These are phyloP conservation scores for Pseudopyricularia javanii DNA, from an alignment of 2,329 filamentous ascomycete genomes.

Conservation along the genomic window DNA sequence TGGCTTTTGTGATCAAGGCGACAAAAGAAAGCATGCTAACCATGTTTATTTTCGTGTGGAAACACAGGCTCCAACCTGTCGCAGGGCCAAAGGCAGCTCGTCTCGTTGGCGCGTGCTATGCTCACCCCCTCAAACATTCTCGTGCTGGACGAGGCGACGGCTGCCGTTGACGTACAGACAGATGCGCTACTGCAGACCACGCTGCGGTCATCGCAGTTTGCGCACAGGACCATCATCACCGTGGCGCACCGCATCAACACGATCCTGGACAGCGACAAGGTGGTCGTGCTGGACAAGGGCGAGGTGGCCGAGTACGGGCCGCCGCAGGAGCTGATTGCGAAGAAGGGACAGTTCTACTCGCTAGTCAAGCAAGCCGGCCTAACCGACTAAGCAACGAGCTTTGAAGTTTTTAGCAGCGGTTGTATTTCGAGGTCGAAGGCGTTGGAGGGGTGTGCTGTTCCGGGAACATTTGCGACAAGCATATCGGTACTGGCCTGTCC, in stretches of 20 bases:
- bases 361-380: slow-evolving; percentile 86
- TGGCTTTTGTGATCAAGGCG: not conserved
- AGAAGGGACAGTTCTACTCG: slow-evolving; percentile 72
- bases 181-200: slow-evolving; percentile 55
- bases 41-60: not conserved
- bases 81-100: slow-evolving; percentile 85
- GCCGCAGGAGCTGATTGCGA: slow-evolving; percentile 63
- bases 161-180: slow-evolving; percentile 57
- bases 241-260: slow-evolving; percentile 98
- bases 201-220: slow-evolving; percentile 56
- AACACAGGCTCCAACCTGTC: slow-evolving; percentile 77
- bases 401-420: not conserved
- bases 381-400: slow-evolving; percentile 20
- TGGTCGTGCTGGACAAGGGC: slow-evolving; percentile 86
- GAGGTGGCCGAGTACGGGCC: slow-evolving; percentile 88
- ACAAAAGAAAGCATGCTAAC: slow-evolving; percentile 8
- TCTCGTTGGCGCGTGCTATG: slow-evolving; percentile 86
- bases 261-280: slow-evolving; percentile 77
- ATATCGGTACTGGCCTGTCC: not conserved
- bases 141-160: slow-evolving; percentile 92
- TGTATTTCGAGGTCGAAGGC: not conserved
- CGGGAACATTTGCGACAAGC: not conserved
- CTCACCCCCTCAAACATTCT: slow-evolving; percentile 94
- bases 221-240: slow-evolving; percentile 91
- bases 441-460: not conserved